Base-by-base conservation (phyloP, 306 rosid genomes). In the Cucumis melo region DNA sequence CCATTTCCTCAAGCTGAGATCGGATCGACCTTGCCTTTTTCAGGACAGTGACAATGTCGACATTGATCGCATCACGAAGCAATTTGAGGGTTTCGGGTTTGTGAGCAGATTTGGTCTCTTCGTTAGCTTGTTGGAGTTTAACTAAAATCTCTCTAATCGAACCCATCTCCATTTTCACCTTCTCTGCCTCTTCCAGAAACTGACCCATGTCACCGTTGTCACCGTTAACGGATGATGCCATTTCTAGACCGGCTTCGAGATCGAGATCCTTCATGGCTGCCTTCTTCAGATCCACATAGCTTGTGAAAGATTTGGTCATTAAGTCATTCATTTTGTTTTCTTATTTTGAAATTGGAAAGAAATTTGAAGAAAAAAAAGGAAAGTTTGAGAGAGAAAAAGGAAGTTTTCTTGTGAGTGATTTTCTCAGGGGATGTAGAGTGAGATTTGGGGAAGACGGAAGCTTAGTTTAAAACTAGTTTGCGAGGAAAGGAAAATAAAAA, bases 231-330 rank as follows among this genome's bases (percentile, higher is more conserved):
- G 92, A 86, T 6, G 92, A 77, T 17, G 80, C 78, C 58, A 88
- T 53, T 57, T 93, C 90, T 27, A 93, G 66, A 1, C 97, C 96
- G 0, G 96, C 88, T 77, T 93, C 98, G 54, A 93, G 80, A 76
- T 93, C 97, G 55, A 79, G 46, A 20, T 93, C 97, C 81, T 91
- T 93, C 92, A 87, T 83, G 13, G 96, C 93, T 1, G 87, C 89
- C 74, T 91, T 93, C 84, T 93, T 93, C 20, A 93, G 71, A 80
- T 93, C 96, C 14, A 93, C 93, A 32, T 93, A 91, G 87, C 53
- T 91, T 15, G 89, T 87, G 92, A 93, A 93, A 15, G 98, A 93
- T 61, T 91, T 88, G 34, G 98, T 93, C 97, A 93, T 91, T 5
- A 93, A 83, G 57, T 91, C 97, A 54, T 93, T 93, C 97, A 93